Evolutionary conservation across 164 flowering plant species (phyloP), one percentile per base, ranked within the genome.

Genomic region (Chimonanthus salicifolius): DNA sequence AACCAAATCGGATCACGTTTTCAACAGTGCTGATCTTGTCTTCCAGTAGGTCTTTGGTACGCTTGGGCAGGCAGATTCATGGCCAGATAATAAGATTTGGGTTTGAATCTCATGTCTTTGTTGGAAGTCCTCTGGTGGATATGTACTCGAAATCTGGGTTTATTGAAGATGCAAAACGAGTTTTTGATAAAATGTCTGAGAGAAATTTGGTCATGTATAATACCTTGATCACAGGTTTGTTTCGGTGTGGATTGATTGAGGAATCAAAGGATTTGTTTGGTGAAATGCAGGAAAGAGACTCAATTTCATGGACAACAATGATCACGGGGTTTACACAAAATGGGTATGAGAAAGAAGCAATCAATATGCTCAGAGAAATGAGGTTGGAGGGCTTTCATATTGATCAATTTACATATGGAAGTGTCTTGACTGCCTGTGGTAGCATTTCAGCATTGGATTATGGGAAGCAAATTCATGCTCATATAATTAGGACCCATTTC

Each of bases 321-420:
- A 85, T 94, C 64, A 83, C 92, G 2, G 97, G 98, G 47, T 80
- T 88, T 9, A 83, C 77, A 3, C 91, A 89, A 66, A 93, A 91
- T 77, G 86, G 89, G 44, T 76, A 85, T 80, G 75, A 75, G 2
- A 75, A 69, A 62, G 88, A 90, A 82, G 91, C 97, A 10, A 21
- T 91, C 54, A 80, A 82, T 21, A 11, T 82, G 65, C 84, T 89
- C 74, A 83, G 88, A 76, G 83, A 84, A 50, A 93, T 93, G 97
- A 78, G 87, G 72, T 63, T 74, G 62, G 85, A 78, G 74, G 87
- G 85, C 21, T 66, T 88, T 66, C 62, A 67, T 11, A 82, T 88
- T 77, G 98, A 93, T 82, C 94, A 94, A 70, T 92, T 76, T 74
- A 92, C 97, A 5, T 92, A 85, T 80, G 95, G 97, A 70, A 87